phyloP scores from a whole-genome alignment of 768 basidiomycete species.

The Boletus pseudo-olivaceus region DNA sequence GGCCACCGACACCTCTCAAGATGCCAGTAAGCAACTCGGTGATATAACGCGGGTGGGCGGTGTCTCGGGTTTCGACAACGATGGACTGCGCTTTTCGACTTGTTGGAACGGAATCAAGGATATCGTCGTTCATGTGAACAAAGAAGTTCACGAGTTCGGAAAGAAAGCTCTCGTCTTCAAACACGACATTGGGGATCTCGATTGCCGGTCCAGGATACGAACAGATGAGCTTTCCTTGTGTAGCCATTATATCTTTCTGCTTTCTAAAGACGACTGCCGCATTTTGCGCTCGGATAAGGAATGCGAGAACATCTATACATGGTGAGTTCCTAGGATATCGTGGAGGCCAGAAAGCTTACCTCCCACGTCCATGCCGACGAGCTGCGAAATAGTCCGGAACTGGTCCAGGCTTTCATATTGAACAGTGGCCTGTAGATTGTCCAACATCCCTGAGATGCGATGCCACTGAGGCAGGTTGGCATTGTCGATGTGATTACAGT shows the following conservation, averaged over 20 bases:
- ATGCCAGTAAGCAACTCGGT: constrained; percentile 47
- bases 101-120: constrained; percentile 16
- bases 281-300: constrained; percentile 46
- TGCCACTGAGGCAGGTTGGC: constrained; percentile 26
- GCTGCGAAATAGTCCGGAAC: constrained; percentile 13
- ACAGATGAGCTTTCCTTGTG: constrained; percentile 42
- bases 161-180: constrained; percentile 31
- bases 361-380: constrained; percentile 17
- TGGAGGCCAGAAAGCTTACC: constrained; percentile 7
- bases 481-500: constrained; percentile 5
- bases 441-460: constrained; percentile 31
- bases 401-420: background rate
- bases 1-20: constrained; percentile 36
- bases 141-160: constrained; percentile 39
- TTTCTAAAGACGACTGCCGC: constrained; percentile 43
- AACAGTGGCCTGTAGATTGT: constrained; percentile 15
- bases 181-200: constrained; percentile 28
- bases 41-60: constrained; percentile 45
- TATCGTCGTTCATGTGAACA: background rate
- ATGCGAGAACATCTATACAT: constrained; percentile 33
- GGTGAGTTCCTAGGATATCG: background rate
- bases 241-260: constrained; percentile 25
- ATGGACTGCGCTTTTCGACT: constrained; percentile 37
- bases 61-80: constrained; percentile 39
- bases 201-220: constrained; percentile 46